Evolutionary conservation across 495 filamentous ascomycete genomes (phyloP).

Genomic region (Aspergillus sparsus): DNA sequence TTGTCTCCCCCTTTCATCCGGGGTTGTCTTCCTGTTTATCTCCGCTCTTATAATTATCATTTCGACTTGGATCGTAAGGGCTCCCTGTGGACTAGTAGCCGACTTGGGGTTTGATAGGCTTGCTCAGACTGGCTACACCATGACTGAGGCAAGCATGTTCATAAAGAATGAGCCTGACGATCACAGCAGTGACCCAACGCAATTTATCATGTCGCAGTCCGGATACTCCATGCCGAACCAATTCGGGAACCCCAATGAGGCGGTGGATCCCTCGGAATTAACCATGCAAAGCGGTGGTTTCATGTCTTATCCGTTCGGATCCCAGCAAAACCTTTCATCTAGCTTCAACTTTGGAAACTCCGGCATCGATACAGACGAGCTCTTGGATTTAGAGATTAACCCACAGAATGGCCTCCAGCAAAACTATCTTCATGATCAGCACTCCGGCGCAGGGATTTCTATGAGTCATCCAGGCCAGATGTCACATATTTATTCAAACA

Average conservation of each 20-base stretch:
- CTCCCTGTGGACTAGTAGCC: slow-evolving; percentile 19
- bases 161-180: slow-evolving; percentile 81
- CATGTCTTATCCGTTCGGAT: slow-evolving; percentile 50
- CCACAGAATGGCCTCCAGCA: slow-evolving; percentile 47
- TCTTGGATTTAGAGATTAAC: slow-evolving; percentile 54
- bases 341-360: slow-evolving; percentile 57
- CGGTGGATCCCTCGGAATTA: slow-evolving; percentile 85
- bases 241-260: slow-evolving; percentile 62
- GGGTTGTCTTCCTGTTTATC: not conserved
- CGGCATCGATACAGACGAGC: slow-evolving; percentile 55
- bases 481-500: slow-evolving; percentile 77
- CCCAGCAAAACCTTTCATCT: slow-evolving; percentile 54
- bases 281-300: slow-evolving; percentile 62
- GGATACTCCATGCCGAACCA: slow-evolving; percentile 66
- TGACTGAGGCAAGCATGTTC: slow-evolving; percentile 58
- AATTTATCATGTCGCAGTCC: slow-evolving; percentile 57
- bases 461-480: slow-evolving; percentile 57
- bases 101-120: slow-evolving; percentile 15
- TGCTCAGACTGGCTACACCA: slow-evolving; percentile 26
- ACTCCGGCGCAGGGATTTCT: slow-evolving; percentile 43
- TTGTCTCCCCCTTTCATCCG: not conserved
- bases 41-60: not conserved
- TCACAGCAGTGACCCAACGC: slow-evolving; percentile 51
- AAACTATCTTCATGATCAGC: slow-evolving; percentile 51
- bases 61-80: slow-evolving; percentile 27